A percentile compares a stretch with the other conserved stretches of the same genome.
Evolutionary conservation across 2,329 filamentous ascomycete species (phyloP).

Genomic region (Colletotrichum endophyticum): DNA sequence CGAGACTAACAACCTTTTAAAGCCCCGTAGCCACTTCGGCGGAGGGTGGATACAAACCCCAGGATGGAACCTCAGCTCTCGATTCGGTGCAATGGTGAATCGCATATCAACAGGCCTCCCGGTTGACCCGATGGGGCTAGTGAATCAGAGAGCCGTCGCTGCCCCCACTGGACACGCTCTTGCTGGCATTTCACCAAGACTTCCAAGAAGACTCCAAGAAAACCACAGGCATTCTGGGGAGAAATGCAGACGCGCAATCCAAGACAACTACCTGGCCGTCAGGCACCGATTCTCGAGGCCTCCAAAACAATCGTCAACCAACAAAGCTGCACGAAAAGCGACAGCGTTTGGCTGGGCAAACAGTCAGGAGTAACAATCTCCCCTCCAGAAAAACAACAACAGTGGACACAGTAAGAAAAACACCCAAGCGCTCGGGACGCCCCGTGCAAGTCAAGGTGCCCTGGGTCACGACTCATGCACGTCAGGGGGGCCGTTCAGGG

Average conservation of each 20-base stretch:
- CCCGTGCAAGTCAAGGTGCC: background rate
- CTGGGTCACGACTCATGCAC: conserved; percentile 7
- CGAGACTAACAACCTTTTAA: conserved; percentile 1
- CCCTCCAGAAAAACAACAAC: background rate
- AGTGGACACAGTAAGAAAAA: background rate
- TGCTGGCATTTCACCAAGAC: background rate
- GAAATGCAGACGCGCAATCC: background rate
- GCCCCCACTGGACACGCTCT: background rate
- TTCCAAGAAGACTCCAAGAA: background rate
- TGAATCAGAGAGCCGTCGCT: no score
- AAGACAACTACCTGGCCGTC: background rate
- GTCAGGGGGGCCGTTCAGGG: background rate
- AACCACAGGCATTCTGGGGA: background rate
- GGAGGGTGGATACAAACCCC: background rate
- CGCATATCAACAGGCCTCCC: background rate
- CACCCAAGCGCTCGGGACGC: background rate
- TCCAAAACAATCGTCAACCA: background rate
- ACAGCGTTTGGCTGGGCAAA: background rate
- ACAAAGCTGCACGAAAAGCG: background rate
- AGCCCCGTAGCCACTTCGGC: background rate
- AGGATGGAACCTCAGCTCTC: background rate
- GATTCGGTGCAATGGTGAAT: background rate
- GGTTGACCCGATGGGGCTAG: background rate
- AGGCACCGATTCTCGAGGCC: background rate
- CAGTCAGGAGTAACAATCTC: background rate